Base-by-base conservation (phyloP, 78 protist genomes). In the Dictyostelium purpureum region DNA sequence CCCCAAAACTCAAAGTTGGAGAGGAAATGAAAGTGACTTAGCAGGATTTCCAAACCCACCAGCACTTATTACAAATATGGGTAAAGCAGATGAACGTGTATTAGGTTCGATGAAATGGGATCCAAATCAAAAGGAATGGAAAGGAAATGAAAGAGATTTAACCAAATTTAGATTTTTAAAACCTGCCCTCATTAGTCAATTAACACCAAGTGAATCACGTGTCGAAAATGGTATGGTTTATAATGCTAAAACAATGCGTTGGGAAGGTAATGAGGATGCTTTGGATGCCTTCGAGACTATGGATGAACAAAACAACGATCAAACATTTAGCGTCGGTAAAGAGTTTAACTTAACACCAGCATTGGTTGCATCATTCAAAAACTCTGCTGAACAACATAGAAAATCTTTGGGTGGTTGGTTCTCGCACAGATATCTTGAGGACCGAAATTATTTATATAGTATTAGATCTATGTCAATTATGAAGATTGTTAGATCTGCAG, bases 181-280 rank as follows among this genome's bases (percentile, higher is more conserved):
- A 31, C 92, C 92, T 12, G 92, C 79, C 28, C 56, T 85, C 26
- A 85, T 85, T 18, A 73, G 76, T 10, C 92, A 70, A 37, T 40
- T 85, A 0, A 85, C 76, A 57, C 52, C 70, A 42, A 61, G 47
- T 61, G 57, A 61, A 42, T 42, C 57, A 19, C 76, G 63, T 42
- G 80, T 79, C 40, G 71, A 79, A 37, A 81, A 90, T 90, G 94
- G 94, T 51, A 90, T 90, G 94, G 76, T 78, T 42, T 70, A 78
- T 37, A 89, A 90, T 42, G 89, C 94, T 5, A 38, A 74, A 6
- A 38, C 94, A 47, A 90, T 90, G 94, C 78, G 66, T 54, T 90
- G 94, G 94, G 42, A 71, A 74, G 94, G 94, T 49, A 90, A 90
- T 66, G 94, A 90, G 56, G 94, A 79, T 61, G 82, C 38, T 6